Evolutionary conservation across 2,329 filamentous ascomycete genomes (phyloP), one percentile per base, ranked within the genome.

Genomic region (Verticillium albo-atrum): DNA sequence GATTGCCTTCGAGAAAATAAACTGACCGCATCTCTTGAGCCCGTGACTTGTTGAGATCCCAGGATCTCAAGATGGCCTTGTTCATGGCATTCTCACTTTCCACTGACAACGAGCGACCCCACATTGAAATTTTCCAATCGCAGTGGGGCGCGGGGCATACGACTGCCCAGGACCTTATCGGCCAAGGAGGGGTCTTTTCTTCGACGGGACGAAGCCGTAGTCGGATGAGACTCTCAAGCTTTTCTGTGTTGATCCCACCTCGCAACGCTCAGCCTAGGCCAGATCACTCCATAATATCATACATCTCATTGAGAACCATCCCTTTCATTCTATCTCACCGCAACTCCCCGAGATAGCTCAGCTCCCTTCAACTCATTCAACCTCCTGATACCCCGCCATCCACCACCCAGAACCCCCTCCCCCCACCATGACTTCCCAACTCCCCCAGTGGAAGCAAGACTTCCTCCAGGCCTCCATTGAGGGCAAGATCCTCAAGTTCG

Each of bases 401-500:
- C 20, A 17, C 42, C 7, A n/a, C 10, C 20, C 42, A 23, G n/a
- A 12, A 37, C 35, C 12, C 3, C 35, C 15, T 3, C 12, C 25
- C 52, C 55, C 58, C 63, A 72, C 62, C 58, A 82, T 80, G 78
- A 66, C 77, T 60, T 58, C 62, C 35, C 68, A 74, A 57, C 80
- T 89, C 30, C 74, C 83, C 37, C 74, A 82, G 56, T 90, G 89
- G 80, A 95, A 95, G 76, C 77, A 85, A 65, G 81, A 83, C 61
- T 92, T 96, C 74, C 82, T 95, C 67, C 75, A 84, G 70, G 83
- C 89, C 60, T 84, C 89, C 70, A 82, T 93, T 65, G 75, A 79
- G 25, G 87, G 87, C 68, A 83, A 84, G 63, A 87, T 91, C 68
- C 85, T 95, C 66, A 90, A 88, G 70, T 95, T 95, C 73, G 91